Conservation (phyloP, 768 basidiomycete species). For the Sarcodon sp. region DNA sequence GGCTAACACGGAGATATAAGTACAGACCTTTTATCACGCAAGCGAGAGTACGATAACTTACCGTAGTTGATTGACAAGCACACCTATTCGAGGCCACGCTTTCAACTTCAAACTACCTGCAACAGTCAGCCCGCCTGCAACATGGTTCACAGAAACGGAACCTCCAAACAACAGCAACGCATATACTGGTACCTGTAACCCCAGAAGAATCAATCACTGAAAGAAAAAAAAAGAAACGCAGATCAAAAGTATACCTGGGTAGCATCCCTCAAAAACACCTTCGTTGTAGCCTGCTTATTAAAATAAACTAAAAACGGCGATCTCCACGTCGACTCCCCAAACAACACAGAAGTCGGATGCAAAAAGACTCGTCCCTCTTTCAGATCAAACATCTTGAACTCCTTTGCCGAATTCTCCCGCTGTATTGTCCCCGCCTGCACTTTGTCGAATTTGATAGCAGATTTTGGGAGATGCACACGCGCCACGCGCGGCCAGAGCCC, state of each 20-base stretch:
- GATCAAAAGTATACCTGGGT: constrained; percentile 41
- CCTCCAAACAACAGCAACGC: constrained; percentile 80
- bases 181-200: constrained; percentile 68
- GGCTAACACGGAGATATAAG: constrained; percentile 22
- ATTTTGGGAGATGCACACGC: constrained; percentile 58
- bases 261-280: constrained; percentile 77
- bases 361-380: constrained; percentile 54
- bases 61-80: constrained; percentile 81
- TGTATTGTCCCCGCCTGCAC: constrained; percentile 75
- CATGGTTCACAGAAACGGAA: constrained; percentile 62
- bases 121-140: constrained; percentile 63
- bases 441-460: constrained; percentile 74
- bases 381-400: constrained; percentile 74
- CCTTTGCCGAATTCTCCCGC: constrained; percentile 73
- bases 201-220: not conserved
- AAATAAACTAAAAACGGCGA: constrained; percentile 78
- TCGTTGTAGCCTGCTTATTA: constrained; percentile 68
- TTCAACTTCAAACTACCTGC: constrained; percentile 51
- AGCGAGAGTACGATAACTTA: constrained; percentile 17
- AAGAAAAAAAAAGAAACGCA: not conserved
- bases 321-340: constrained; percentile 59
- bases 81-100: constrained; percentile 85
- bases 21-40: not conserved
- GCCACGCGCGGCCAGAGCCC: constrained; percentile 83
- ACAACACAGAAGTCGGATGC: constrained; percentile 76